Conservation (phyloP, 2,329 filamentous ascomycete species). For the Aspergillus ustus region DNA sequence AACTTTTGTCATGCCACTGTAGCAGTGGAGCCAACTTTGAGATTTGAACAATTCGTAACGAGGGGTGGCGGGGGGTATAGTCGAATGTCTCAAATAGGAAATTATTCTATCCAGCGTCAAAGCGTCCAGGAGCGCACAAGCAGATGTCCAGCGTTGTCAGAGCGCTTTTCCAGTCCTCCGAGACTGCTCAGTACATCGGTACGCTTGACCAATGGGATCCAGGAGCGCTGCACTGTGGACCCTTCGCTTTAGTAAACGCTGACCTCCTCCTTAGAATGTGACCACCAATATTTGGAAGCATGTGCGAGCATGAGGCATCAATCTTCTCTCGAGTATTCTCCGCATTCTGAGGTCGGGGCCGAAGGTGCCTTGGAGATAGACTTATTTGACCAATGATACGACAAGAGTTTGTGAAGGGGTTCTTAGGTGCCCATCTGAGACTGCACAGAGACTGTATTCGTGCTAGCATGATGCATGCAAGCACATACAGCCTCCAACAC, state of each 20-base stretch:
- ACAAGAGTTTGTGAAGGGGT: not conserved
- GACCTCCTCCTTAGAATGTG: not conserved
- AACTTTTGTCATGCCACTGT: too few species aligned
- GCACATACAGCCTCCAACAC: not conserved
- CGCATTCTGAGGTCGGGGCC: not conserved
- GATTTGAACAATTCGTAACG: not conserved
- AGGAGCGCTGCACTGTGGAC: not conserved
- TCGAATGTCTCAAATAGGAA: conserved; percentile 4
- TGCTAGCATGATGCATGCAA: not conserved
- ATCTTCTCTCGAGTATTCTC: not conserved
- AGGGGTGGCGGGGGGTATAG: not conserved
- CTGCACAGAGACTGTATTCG: not conserved
- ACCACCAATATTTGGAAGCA: not conserved
- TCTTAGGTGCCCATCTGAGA: not conserved
- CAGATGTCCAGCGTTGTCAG: not conserved
- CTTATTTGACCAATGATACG: not conserved
- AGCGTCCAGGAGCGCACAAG: conserved; percentile 1
- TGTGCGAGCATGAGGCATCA: not conserved
- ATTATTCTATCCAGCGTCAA: conserved; percentile 11
- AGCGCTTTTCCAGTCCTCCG: not conserved
- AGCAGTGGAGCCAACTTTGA: not conserved
- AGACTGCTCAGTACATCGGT: conserved; percentile 5
- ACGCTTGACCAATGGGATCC: conserved; percentile 8
- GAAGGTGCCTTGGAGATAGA: not conserved
- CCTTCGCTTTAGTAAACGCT: not conserved